Conservation (phyloP, 768 basidiomycete species). For the Serendipita vermifera region DNA sequence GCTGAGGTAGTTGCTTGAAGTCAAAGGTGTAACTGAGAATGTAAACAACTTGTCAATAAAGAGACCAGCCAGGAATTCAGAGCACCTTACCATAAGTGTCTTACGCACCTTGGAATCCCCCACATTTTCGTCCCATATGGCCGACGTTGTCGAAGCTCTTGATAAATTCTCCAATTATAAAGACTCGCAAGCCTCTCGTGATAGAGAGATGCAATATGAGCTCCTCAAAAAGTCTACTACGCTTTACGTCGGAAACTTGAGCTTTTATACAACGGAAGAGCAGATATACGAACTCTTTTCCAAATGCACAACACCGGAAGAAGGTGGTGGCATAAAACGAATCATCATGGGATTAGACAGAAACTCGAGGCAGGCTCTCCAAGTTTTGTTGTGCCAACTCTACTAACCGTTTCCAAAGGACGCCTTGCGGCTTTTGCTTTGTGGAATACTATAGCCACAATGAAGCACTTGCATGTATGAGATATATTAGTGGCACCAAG, state of each 20-base stretch:
- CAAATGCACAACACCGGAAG: constrained; percentile 77
- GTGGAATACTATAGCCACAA: constrained; percentile 92
- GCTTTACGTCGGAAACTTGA: constrained; percentile 87
- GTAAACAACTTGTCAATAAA: too few relatives aligned
- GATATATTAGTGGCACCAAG: constrained; percentile 94
- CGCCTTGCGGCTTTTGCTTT: constrained; percentile 91
- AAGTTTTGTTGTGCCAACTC: background rate
- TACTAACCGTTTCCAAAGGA: constrained; percentile 34
- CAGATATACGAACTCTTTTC: constrained; percentile 90
- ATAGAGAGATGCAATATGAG: constrained; percentile 66
- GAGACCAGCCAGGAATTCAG: too few relatives aligned
- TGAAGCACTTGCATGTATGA: constrained; percentile 85
- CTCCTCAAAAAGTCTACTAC: constrained; percentile 76
- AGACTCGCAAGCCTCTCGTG: constrained; percentile 75
- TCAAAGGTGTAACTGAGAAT: too few relatives aligned
- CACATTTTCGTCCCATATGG: too few relatives aligned
- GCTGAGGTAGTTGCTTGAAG: too few relatives aligned
- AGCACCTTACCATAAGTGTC: too few relatives aligned
- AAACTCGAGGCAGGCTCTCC: constrained; percentile 53
- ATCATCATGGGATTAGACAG: constrained; percentile 93
- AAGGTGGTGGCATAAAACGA: constrained; percentile 80
- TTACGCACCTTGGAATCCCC: too few relatives aligned
- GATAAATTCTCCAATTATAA: constrained; percentile 97
- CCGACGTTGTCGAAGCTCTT: constrained; percentile 69
- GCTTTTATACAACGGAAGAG: constrained; percentile 91